Base-by-base conservation (phyloP, 805 yeast genomes). In the Alloascoidea africana region DNA sequence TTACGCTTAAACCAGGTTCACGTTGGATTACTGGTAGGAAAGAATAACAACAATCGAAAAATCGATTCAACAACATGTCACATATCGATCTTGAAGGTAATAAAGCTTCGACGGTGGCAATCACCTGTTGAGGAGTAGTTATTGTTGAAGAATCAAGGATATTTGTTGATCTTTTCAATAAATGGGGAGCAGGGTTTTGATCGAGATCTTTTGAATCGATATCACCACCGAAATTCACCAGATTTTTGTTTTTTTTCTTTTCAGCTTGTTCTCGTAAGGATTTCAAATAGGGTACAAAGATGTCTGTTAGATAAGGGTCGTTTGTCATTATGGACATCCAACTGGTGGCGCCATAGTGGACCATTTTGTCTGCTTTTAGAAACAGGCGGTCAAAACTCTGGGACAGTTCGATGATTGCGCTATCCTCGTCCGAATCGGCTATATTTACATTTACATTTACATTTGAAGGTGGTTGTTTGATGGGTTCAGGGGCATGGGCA, bases 201-300 rank as follows among this genome's bases (percentile, higher is more conserved):
- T 23, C n/a, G 8, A 23, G n/a, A n/a, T 23, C 30, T 8, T n/a
- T 23, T 8, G 8, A 8, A n/a, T 23, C 30, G n/a, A 23, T 23
- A n/a, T 23, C 30, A n/a, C 30, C 30, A 23, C 30, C 8, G 8
- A 23, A 23, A 23, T 23, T 23, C 13, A 23, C 8, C n/a, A 23
- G n/a, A 23, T 44, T 44, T 19, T 36, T 34, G 18, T 33, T 34
- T 34, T 38, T 35, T 18, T 17, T 27, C 34, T 39, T 44, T 27
- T 35, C 37, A 15, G 16, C 16, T 15, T 37, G 17, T 19, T 27
- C 35, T 36, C 37, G 8, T 16, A 37, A 33, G 4, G 14, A 19
- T 38, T 37, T 34, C 5, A 34, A 16, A 34, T 14, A 34, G 5
- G 36, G 36, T 5, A 34, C 13, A 34, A 34, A 18, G 32, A 34